Percentiles rank a stretch among this genome's conserved stretches.
These are phyloP conservation scores for Lentinula sp. DNA, from an alignment of 768 basidiomycete genomes.

Conservation along the genomic window DNA sequence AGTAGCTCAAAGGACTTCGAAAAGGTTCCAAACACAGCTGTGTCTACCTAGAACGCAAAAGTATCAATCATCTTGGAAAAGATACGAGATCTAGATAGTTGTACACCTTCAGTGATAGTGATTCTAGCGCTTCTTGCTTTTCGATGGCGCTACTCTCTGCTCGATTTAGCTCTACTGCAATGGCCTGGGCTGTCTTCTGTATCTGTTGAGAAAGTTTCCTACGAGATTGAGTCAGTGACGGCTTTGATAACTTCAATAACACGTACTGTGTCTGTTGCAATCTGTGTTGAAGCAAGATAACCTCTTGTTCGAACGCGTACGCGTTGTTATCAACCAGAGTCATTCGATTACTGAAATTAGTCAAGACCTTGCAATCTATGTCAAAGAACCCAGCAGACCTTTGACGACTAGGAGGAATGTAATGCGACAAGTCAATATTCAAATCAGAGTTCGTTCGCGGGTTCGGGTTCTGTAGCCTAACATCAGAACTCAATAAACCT, in stretches of 20 bases:
- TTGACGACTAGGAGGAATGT: not conserved
- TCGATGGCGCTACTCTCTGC: constrained; percentile 13
- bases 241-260: not conserved
- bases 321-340: not conserved
- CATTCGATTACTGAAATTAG: not conserved
- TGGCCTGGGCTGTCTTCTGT: constrained; percentile 16
- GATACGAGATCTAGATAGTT: not conserved
- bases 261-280: not conserved
- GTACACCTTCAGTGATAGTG: constrained; percentile 22
- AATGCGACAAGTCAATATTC: not conserved
- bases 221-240: not conserved
- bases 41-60: not conserved
- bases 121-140: constrained; percentile 18
- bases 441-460: not conserved
- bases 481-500: not conserved
- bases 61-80: not conserved
- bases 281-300: not conserved
- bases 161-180: constrained; percentile 17
- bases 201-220: constrained; percentile 20
- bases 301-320: not conserved
- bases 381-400: not conserved
- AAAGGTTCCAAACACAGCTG: not conserved
- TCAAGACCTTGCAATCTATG: not conserved
- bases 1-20: not conserved
- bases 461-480: not conserved